phyloP scores from a whole-genome alignment of 495 filamentous ascomycete species.

The Astrothelium macrocarpum region DNA sequence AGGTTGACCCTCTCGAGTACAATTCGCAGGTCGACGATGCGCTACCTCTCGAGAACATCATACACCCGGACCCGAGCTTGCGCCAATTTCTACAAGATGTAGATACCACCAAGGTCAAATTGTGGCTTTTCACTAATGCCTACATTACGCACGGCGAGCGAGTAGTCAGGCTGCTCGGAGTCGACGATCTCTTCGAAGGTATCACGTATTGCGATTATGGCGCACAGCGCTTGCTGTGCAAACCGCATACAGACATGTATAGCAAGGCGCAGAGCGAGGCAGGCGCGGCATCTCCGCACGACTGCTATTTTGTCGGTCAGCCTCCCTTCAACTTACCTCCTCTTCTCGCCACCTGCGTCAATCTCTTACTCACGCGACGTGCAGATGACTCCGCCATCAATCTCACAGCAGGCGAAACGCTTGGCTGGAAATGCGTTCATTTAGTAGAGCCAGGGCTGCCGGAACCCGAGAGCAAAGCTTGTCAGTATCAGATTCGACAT shows the following conservation, averaged over 20 bases:
- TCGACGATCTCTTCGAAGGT: slow-evolving; percentile 87
- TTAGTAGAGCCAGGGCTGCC: slow-evolving; percentile 64
- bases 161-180: slow-evolving; percentile 67
- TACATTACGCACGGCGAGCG: slow-evolving; percentile 79
- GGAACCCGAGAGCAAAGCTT: slow-evolving; percentile 48
- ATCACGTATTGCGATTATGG: slow-evolving; percentile 88
- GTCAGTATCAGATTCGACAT: slow-evolving; percentile 57
- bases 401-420: slow-evolving; percentile 54
- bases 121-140: slow-evolving; percentile 95
- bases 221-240: slow-evolving; percentile 60
- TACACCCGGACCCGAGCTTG: slow-evolving; percentile 65
- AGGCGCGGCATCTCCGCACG: slow-evolving; percentile 31
- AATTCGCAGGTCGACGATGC: slow-evolving; percentile 93
- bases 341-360: neutral
- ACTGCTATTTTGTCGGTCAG: slow-evolving; percentile 83
- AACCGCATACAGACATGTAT: slow-evolving; percentile 77
- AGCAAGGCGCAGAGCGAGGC: slow-evolving; percentile 55
- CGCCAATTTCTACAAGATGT: slow-evolving; percentile 69
- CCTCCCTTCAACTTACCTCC: slow-evolving; percentile 6
- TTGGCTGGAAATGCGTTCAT: slow-evolving; percentile 75
- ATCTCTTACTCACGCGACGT: neutral
- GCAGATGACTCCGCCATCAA: slow-evolving; percentile 77
- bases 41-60: slow-evolving; percentile 72
- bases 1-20: slow-evolving; percentile 92
- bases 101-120: slow-evolving; percentile 65